phyloP scores from a whole-genome alignment of 169 alveolate species.

The Theileria orientalis region DNA sequence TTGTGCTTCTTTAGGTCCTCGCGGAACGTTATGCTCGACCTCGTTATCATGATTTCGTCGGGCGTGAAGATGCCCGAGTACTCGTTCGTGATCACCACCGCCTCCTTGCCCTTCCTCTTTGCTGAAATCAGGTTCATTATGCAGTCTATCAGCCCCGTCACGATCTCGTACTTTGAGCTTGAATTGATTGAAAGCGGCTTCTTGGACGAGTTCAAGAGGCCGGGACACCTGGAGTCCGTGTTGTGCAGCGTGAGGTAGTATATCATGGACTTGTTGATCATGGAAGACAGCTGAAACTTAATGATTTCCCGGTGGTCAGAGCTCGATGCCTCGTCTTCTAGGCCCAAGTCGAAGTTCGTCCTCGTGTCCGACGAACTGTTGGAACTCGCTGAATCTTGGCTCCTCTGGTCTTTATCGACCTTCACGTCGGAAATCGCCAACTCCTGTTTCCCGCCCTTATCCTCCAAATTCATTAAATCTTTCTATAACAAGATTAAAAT shows the following conservation, averaged over 20 bases:
- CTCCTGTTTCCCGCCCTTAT: not conserved
- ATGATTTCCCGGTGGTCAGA: not conserved
- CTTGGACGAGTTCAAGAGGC: not conserved
- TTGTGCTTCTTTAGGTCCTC: constrained; percentile 17
- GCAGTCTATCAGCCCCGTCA: constrained; percentile 44
- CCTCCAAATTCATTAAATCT: not conserved
- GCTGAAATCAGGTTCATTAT: constrained; percentile 18
- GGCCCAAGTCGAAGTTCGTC: not conserved
- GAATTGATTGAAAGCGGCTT: constrained; percentile 11
- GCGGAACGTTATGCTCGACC: constrained; percentile 49
- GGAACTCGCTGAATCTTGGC: not conserved
- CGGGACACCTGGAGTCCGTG: constrained; percentile 27
- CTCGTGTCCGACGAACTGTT: not conserved
- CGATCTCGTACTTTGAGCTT: constrained; percentile 52
- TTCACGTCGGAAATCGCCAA: not conserved
- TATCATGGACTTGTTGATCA: constrained; percentile 39
- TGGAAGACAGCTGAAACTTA: not conserved
- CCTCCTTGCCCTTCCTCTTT: constrained; percentile 27
- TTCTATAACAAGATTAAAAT: not conserved
- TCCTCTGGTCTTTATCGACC: not conserved
- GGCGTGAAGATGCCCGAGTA: constrained; percentile 59
- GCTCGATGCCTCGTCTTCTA: too few relatives aligned
- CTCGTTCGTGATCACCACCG: constrained; percentile 49
- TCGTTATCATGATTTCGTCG: constrained; percentile 44
- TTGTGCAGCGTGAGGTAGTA: constrained; percentile 51